Evolutionary conservation across 2,329 filamentous ascomycete species (phyloP).

Genomic region (Xylaria hypoxylon): DNA sequence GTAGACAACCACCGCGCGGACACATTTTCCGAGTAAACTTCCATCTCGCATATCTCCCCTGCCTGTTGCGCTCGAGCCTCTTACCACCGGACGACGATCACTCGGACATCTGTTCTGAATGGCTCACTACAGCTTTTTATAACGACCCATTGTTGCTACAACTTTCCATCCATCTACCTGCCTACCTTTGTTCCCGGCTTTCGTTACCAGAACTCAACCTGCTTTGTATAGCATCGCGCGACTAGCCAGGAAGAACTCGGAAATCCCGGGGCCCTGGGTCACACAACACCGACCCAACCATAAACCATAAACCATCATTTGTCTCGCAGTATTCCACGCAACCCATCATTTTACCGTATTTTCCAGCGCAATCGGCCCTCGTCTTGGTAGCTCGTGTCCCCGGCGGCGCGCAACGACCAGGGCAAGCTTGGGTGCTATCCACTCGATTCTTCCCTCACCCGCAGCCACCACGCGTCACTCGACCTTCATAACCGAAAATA

Average conservation of each 20-base stretch:
- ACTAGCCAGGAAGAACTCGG: not conserved
- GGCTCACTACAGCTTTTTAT: slow-evolving; percentile 2
- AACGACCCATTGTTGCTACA: not conserved
- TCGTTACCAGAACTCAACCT: not conserved
- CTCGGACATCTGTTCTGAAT: not conserved
- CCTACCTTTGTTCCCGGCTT: not conserved
- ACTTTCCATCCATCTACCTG: not conserved
- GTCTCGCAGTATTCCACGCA: not conserved
- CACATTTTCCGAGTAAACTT: slow-evolving; percentile 1
- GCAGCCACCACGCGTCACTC: not conserved
- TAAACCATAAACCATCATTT: not conserved
- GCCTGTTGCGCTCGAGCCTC: slow-evolving; percentile 7
- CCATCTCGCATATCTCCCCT: slow-evolving; percentile 2
- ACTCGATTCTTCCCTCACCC: slow-evolving; percentile 4
- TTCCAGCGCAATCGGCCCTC: not conserved
- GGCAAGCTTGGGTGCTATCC: not conserved
- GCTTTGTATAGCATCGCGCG: not conserved
- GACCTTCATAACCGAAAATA: slow-evolving; percentile 22
- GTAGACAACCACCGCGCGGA: not conserved
- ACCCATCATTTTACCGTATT: not conserved
- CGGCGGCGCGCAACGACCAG: not conserved
- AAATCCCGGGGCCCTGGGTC: not conserved
- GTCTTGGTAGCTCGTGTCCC: not conserved
- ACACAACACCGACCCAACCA: not conserved
- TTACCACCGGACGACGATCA: not conserved